Evolutionary conservation across 495 filamentous ascomycete species (phyloP).

Genomic region (Cercophora sp.): DNA sequence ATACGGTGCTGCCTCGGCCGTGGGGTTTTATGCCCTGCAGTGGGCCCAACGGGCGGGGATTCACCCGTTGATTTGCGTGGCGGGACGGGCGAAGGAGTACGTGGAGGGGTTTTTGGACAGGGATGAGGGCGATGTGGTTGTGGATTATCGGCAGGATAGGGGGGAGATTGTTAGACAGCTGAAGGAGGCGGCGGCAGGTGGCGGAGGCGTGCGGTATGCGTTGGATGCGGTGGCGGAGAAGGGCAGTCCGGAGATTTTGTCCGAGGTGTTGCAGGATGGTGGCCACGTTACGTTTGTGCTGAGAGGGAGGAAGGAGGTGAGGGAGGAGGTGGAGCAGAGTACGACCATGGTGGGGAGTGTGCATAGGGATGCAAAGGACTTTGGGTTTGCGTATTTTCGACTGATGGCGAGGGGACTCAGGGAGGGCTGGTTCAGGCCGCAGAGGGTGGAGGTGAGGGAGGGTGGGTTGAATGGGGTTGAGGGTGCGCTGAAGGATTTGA

Average conservation of each 20-base stretch:
- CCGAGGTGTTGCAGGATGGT: slow-evolving; percentile 37
- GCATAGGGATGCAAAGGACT: slow-evolving; percentile 51
- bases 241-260: slow-evolving; percentile 43
- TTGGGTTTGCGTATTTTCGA: slow-evolving; percentile 53
- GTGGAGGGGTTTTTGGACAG: slow-evolving; percentile 59
- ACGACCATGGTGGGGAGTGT: slow-evolving; percentile 47
- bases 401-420: slow-evolving; percentile 50
- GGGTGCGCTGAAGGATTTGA: slow-evolving; percentile 52
- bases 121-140: slow-evolving; percentile 61
- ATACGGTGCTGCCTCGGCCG: slow-evolving; percentile 65
- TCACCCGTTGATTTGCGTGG: slow-evolving; percentile 68
- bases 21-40: slow-evolving; percentile 66
- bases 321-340: slow-evolving; percentile 30
- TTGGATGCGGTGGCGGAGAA: slow-evolving; percentile 60
- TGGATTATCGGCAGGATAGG: slow-evolving; percentile 67
- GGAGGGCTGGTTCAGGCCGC: slow-evolving; percentile 57
- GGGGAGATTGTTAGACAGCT: slow-evolving; percentile 50
- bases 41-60: slow-evolving; percentile 64
- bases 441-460: slow-evolving; percentile 58
- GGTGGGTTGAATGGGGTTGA: slow-evolving; percentile 59
- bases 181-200: slow-evolving; percentile 40
- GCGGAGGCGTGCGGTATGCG: slow-evolving; percentile 37
- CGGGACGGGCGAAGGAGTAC: slow-evolving; percentile 53
- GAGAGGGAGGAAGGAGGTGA: slow-evolving; percentile 30
- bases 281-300: slow-evolving; percentile 54